These are phyloP conservation scores for Paecilomyces niveus DNA, from an alignment of 2,329 filamentous ascomycete genomes.

Conservation along the genomic window DNA sequence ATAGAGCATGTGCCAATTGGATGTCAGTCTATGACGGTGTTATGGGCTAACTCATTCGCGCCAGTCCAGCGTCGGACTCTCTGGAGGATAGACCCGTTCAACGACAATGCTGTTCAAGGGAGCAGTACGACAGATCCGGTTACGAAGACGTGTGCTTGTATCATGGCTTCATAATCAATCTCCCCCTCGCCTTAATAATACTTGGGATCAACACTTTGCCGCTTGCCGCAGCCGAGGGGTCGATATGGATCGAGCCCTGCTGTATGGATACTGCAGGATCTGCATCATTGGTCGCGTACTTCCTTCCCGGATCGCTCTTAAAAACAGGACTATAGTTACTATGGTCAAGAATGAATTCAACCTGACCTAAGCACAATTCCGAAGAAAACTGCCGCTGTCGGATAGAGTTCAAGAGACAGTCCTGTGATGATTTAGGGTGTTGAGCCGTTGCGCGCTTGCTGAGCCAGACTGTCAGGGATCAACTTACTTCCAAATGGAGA, in stretches of 20 bases:
- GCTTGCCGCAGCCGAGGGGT: not conserved
- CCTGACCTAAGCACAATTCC: constrained; percentile 31
- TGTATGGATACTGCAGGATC: constrained; percentile 48
- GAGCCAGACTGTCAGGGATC: not conserved
- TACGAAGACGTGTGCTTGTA: not conserved
- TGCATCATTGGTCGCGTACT: constrained; percentile 44
- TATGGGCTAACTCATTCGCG: not conserved
- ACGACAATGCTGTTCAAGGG: not conserved
- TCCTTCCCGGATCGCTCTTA: constrained; percentile 27
- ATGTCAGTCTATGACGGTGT: not conserved
- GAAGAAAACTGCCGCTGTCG: not conserved
- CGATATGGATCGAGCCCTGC: constrained; percentile 41
- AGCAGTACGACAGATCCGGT: not conserved
- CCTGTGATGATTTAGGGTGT: not conserved
- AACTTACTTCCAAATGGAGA: not conserved
- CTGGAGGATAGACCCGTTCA: not conserved
- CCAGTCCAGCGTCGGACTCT: not conserved
- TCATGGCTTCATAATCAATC: not conserved
- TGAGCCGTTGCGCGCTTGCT: not conserved
- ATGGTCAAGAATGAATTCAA: constrained; percentile 45
- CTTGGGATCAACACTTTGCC: not conserved
- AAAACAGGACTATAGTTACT: constrained; percentile 42
- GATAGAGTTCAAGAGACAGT: not conserved
- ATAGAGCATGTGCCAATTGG: too few species aligned
- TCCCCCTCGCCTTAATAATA: not conserved